Evolutionary conservation across 805 yeast species (phyloP).

Genomic region (Candida gorgasii): DNA sequence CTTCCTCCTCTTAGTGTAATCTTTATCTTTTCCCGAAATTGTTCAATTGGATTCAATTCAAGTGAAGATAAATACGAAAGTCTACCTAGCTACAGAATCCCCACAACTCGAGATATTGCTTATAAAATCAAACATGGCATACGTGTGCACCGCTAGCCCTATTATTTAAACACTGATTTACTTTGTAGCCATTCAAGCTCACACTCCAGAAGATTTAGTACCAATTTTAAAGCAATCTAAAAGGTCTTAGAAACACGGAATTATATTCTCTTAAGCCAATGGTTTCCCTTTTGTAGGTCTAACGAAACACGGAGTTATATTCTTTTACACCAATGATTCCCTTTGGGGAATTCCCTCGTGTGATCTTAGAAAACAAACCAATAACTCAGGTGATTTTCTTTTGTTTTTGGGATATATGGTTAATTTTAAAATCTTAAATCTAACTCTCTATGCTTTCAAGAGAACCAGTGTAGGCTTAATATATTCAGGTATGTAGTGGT

Average conservation of each 20-base stretch:
- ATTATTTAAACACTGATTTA: neutral
- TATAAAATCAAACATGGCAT: neutral
- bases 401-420: too few species aligned
- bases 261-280: too few species aligned
- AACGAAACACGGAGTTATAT: neutral
- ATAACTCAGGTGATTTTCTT: neutral
- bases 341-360: neutral
- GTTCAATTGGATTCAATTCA: slow-evolving; percentile 2
- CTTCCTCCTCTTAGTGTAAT: neutral
- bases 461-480: neutral
- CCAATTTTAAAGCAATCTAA: neutral
- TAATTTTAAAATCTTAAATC: neutral
- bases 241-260: too few species aligned
- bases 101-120: neutral
- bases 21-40: neutral
- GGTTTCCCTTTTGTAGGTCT: neutral
- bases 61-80: neutral
- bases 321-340: neutral
- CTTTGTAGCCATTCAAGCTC: neutral
- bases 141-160: neutral
- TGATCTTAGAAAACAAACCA: neutral
- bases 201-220: neutral
- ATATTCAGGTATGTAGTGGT: neutral
- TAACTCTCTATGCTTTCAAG: neutral
- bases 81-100: neutral